phyloP scores from a whole-genome alignment of 129 eudicot genomes.

The Arctium minus region DNA sequence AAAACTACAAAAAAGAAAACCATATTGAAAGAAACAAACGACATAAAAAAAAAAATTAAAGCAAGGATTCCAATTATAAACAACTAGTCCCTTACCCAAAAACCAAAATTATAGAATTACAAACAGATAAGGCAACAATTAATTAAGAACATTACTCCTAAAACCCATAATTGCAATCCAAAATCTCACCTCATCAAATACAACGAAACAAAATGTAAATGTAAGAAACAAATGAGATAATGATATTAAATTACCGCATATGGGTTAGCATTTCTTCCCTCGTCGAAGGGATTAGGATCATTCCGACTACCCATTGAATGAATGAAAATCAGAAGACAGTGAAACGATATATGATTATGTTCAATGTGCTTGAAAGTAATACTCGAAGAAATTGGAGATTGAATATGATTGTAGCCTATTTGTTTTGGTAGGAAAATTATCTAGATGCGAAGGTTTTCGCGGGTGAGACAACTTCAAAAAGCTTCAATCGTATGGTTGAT shows the following conservation, averaged over 20 bases:
- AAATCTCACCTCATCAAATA: background rate
- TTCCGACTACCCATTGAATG: constrained; percentile 21
- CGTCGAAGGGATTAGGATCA: constrained; percentile 27
- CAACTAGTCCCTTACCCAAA: background rate
- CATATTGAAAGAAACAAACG: background rate
- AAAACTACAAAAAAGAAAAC: background rate
- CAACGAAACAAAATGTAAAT: background rate
- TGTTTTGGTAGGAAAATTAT: constrained; percentile 4
- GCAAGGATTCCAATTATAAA: background rate
- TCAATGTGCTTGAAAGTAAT: constrained; percentile 9
- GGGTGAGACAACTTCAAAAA: constrained; percentile 17
- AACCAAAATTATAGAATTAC: background rate
- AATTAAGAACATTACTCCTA: constrained; percentile 15
- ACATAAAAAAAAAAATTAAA: background rate
- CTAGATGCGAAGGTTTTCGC: constrained; percentile 26
- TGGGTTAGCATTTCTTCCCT: constrained; percentile 17
- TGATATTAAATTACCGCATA: constrained; percentile 18
- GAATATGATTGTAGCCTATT: constrained; percentile 19
- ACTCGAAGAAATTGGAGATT: constrained; percentile 8
- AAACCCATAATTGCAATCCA: constrained; percentile 13
- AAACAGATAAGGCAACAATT: background rate
- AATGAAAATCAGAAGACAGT: constrained; percentile 2
- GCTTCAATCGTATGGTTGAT: constrained; percentile 22
- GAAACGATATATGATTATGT: background rate
- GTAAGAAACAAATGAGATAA: background rate